These are phyloP conservation scores for Rugonectria rugulosa DNA, from an alignment of 2,329 filamentous ascomycete species.

Conservation along the genomic window DNA sequence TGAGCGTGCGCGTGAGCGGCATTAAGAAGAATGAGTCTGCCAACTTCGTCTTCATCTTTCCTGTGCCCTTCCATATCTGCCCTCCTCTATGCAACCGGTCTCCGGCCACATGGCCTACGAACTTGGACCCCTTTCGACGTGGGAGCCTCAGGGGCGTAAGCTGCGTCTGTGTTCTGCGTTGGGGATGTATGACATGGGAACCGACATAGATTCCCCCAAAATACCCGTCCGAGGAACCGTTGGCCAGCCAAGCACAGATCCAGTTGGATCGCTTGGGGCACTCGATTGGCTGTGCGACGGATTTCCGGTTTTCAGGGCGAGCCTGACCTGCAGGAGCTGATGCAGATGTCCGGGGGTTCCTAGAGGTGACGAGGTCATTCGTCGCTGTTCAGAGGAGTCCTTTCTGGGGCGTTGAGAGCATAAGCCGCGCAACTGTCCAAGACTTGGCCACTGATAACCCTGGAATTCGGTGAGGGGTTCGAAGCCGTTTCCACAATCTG, in stretches of 20 bases:
- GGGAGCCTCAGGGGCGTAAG: constrained; percentile 9
- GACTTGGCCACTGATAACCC: constrained; percentile 6
- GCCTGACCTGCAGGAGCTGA: constrained; percentile 16
- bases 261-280: background rate
- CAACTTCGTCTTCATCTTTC: background rate
- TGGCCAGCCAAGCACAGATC: constrained; percentile 17
- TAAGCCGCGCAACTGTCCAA: constrained; percentile 9
- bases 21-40: background rate
- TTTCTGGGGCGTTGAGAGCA: background rate
- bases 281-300: constrained; percentile 13
- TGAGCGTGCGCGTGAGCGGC: constrained; percentile 1
- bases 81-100: background rate
- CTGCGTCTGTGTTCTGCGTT: constrained; percentile 9
- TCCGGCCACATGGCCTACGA: constrained; percentile 7
- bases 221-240: constrained; percentile 7
- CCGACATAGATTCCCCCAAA: background rate
- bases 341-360: constrained; percentile 10
- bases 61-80: background rate
- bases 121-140: background rate
- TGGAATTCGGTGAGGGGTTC: constrained; percentile 6
- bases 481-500: background rate
- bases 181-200: background rate
- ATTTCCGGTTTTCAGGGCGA: constrained; percentile 2
- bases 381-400: background rate
- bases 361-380: background rate